Conservation (phyloP, 148 eudicot species). For the Dysphania ambrosioides region DNA sequence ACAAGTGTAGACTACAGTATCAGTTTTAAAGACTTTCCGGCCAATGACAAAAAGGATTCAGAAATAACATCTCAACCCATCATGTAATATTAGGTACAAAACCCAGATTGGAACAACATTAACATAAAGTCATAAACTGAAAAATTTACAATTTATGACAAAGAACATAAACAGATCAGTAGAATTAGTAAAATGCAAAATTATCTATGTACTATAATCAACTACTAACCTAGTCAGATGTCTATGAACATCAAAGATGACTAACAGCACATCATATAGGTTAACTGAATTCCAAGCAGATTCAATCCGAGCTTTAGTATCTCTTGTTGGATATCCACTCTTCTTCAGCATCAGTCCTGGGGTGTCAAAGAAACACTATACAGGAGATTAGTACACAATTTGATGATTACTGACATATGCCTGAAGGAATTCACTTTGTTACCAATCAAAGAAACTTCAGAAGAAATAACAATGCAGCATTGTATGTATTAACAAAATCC, state of each 20-base stretch:
- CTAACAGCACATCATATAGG: constrained; percentile 76
- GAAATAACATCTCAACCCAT: not conserved
- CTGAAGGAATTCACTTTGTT: constrained; percentile 8
- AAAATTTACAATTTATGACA: not conserved
- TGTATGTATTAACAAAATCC: not conserved
- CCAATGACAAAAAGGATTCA: not conserved
- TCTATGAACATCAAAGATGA: constrained; percentile 93
- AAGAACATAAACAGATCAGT: not conserved
- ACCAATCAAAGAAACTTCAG: not conserved
- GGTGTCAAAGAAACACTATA: constrained; percentile 97
- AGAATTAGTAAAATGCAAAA: not conserved
- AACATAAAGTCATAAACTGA: too few relatives aligned
- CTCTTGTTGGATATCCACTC: constrained; percentile 62
- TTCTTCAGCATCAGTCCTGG: constrained; percentile 84
- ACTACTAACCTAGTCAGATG: constrained; percentile 71
- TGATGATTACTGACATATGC: not conserved
- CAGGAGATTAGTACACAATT: constrained; percentile 21
- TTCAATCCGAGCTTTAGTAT: constrained; percentile 64
- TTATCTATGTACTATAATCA: constrained; percentile 6
- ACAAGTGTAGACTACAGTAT: not conserved
- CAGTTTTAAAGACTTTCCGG: not conserved
- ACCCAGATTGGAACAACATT: not conserved
- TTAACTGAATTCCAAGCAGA: constrained; percentile 79
- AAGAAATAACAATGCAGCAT: constrained; percentile 6
- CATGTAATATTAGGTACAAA: not conserved